Evolutionary conservation across 2,329 filamentous ascomycete species (phyloP).

Genomic region (Metarhizium anisopliae): DNA sequence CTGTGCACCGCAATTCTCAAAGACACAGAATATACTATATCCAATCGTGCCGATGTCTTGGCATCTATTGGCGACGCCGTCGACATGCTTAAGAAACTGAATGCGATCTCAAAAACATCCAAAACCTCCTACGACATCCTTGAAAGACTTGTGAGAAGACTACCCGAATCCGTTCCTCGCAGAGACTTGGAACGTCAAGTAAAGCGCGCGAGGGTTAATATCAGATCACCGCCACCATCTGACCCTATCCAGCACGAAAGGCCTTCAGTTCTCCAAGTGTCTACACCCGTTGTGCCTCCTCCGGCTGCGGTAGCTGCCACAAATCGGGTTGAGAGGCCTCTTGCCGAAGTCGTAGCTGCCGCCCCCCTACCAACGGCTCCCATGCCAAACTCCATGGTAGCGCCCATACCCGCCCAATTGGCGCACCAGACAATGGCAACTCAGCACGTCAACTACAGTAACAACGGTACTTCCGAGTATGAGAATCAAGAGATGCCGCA

Average conservation of each 20-base stretch:
- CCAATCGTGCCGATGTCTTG: slow-evolving; percentile 28
- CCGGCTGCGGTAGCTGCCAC: neutral
- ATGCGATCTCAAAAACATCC: slow-evolving; percentile 22
- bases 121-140: slow-evolving; percentile 26
- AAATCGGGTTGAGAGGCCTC: neutral
- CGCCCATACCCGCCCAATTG: neutral
- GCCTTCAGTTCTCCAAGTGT: neutral
- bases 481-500: neutral
- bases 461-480: neutral
- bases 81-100: slow-evolving; percentile 21
- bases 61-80: slow-evolving; percentile 26
- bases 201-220: slow-evolving; percentile 4
- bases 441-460: neutral
- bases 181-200: slow-evolving; percentile 1
- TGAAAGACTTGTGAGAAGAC: slow-evolving; percentile 17
- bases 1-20: slow-evolving; percentile 42
- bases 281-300: neutral
- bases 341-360: neutral
- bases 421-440: neutral
- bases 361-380: neutral
- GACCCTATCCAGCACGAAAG: neutral
- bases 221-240: neutral
- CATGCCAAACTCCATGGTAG: neutral
- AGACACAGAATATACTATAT: slow-evolving; percentile 29
- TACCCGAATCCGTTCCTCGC: slow-evolving; percentile 11